Percentiles rank a stretch among this genome's conserved stretches.
phyloP scores from a whole-genome alignment of 352 stramenopile genomes.

The Globisporangium uncinulatum region DNA sequence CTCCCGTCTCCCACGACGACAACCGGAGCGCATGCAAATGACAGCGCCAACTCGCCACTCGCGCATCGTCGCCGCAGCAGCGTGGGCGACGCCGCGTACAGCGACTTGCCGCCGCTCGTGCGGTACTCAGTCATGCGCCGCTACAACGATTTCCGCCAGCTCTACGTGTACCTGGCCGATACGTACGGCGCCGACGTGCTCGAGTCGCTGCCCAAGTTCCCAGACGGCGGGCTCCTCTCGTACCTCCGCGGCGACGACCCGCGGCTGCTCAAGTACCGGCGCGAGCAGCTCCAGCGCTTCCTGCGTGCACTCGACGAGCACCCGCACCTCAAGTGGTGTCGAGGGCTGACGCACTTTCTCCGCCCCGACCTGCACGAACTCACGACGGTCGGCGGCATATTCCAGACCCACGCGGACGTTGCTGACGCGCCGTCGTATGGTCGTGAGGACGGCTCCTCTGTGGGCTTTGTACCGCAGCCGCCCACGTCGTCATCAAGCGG shows the following conservation, averaged over 20 bases:
- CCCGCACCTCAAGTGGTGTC: constrained; percentile 52
- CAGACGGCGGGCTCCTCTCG: constrained; percentile 60
- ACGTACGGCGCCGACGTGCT: constrained; percentile 33
- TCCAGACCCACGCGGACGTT: constrained; percentile 19
- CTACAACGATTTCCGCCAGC: constrained; percentile 73
- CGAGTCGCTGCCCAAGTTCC: constrained; percentile 55
- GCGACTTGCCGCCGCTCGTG: constrained; percentile 57
- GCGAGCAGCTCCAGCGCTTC: constrained; percentile 58
- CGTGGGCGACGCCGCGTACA: constrained; percentile 17
- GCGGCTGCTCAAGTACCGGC: constrained; percentile 58
- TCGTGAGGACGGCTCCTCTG: constrained; percentile 12
- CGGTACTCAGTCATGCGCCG: constrained; percentile 74
- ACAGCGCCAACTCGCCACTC: constrained; percentile 2
- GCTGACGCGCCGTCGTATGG: constrained; percentile 19
- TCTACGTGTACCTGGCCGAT: constrained; percentile 56
- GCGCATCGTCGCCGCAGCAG: constrained; percentile 6
- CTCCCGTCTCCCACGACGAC: constrained; percentile 10
- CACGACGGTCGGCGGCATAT: constrained; percentile 26
- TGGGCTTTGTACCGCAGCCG: constrained; percentile 2
- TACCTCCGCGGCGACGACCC: constrained; percentile 72
- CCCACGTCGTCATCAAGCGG: constrained; percentile 37
- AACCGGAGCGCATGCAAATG: neutral
- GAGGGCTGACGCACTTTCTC: constrained; percentile 54
- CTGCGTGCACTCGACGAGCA: constrained; percentile 52
- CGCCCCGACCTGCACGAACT: constrained; percentile 49